A percentile compares a stretch with the other conserved stretches of the same genome.
These are phyloP conservation scores for Allium fistulosum DNA, from an alignment of 106 monocot species.

Conservation along the genomic window DNA sequence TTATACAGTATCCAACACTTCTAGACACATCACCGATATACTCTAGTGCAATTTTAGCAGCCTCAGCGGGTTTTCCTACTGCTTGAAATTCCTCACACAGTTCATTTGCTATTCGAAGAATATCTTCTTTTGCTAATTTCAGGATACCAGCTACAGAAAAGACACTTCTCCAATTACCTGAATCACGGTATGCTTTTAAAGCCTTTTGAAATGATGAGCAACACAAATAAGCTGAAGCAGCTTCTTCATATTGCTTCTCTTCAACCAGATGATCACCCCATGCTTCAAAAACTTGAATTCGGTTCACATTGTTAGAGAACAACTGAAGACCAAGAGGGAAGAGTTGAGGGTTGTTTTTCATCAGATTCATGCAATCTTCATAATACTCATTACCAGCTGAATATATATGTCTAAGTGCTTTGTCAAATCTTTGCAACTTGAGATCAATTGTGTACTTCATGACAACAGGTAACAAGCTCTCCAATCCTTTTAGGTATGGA, in stretches of 20 bases:
- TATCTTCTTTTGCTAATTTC: slow-evolving; percentile 28
- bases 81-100: slow-evolving; percentile 91
- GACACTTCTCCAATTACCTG: slow-evolving; percentile 89
- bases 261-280: slow-evolving; percentile 85
- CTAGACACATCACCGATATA: slow-evolving; percentile 66
- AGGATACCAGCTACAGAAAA: slow-evolving; percentile 65
- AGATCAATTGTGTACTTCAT: slow-evolving; percentile 84
- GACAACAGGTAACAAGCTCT: slow-evolving; percentile 44
- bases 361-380: slow-evolving; percentile 71
- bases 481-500: slow-evolving; percentile 74
- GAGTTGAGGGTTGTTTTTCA: slow-evolving; percentile 75
- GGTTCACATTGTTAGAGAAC: slow-evolving; percentile 40
- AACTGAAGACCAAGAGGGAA: slow-evolving; percentile 78
- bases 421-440: slow-evolving; percentile 64
- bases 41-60: slow-evolving; percentile 78
- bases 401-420: slow-evolving; percentile 76
- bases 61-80: slow-evolving; percentile 81
- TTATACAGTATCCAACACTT: slow-evolving; percentile 55
- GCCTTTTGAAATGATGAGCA: slow-evolving; percentile 70
- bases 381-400: slow-evolving; percentile 66
- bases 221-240: slow-evolving; percentile 73
- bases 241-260: slow-evolving; percentile 66
- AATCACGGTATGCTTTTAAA: slow-evolving; percentile 62
- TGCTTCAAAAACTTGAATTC: slow-evolving; percentile 57
- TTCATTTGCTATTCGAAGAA: slow-evolving; percentile 62